These are phyloP conservation scores for Rubroshorea leprosula DNA, from an alignment of 345 rosid species.

Conservation along the genomic window DNA sequence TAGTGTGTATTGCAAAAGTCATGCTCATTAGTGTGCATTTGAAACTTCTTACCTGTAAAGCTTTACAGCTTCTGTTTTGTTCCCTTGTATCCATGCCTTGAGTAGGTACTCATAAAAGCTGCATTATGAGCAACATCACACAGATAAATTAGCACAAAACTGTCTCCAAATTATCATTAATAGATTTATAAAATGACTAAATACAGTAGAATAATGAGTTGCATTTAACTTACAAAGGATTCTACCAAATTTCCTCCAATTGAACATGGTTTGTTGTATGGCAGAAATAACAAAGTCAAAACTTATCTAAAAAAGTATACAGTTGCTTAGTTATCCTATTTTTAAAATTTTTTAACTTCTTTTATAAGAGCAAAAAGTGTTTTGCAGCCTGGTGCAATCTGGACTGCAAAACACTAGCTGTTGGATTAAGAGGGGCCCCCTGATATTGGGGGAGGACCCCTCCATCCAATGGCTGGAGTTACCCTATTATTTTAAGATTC, in stretches of 20 bases:
- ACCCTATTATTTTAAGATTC: too few relatives aligned
- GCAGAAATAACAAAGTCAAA: not conserved
- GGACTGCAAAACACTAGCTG: too few relatives aligned
- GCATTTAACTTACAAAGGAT: not conserved
- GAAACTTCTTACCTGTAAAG: constrained; percentile 54
- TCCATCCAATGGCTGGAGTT: too few relatives aligned
- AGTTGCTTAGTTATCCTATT: too few relatives aligned
- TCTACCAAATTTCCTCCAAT: not conserved
- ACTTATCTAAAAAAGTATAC: too few relatives aligned
- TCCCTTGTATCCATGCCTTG: constrained; percentile 97
- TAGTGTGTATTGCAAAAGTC: not conserved
- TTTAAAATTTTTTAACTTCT: too few relatives aligned
- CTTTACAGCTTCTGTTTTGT: constrained; percentile 70
- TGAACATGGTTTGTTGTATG: not conserved
- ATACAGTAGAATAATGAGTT: not conserved
- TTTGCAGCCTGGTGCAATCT: too few relatives aligned
- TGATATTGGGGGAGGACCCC: too few relatives aligned
- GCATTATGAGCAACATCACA: constrained; percentile 13
- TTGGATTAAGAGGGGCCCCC: too few relatives aligned
- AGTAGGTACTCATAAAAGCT: constrained; percentile 98
- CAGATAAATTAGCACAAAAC: not conserved
- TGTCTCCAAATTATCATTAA: not conserved
- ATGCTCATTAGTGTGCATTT: not conserved
- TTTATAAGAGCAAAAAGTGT: too few relatives aligned
- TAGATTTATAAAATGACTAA: not conserved